Conservation (phyloP, 148 eudicot species). For the Agrostemma githago region DNA sequence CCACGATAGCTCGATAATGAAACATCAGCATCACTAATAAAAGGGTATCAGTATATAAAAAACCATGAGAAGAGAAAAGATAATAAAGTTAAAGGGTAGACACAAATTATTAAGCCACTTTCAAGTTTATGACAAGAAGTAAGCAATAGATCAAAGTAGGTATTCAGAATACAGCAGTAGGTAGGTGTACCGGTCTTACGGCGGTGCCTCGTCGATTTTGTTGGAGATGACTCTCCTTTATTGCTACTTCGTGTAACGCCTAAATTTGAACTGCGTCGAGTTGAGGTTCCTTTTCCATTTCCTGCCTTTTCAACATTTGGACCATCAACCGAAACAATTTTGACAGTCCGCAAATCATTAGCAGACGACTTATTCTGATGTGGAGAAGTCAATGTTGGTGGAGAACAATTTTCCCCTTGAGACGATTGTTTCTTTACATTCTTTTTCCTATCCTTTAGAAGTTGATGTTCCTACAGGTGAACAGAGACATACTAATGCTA, state of each 20-base stretch:
- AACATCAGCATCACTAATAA: not conserved
- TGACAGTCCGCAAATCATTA: slow-evolving; percentile 50
- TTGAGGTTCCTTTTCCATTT: slow-evolving; percentile 52
- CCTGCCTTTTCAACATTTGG: slow-evolving; percentile 57
- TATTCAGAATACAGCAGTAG: not conserved
- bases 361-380: slow-evolving; percentile 49
- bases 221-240: slow-evolving; percentile 53
- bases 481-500: slow-evolving; percentile 20
- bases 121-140: not conserved
- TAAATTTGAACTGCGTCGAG: slow-evolving; percentile 45
- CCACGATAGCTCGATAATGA: too few species aligned
- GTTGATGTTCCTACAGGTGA: slow-evolving; percentile 77
- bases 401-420: slow-evolving; percentile 55
- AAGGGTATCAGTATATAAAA: not conserved
- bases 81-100: not conserved
- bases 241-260: slow-evolving; percentile 47
- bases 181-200: slow-evolving; percentile 57
- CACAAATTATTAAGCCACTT: not conserved
- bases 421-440: slow-evolving; percentile 50
- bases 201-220: slow-evolving; percentile 56
- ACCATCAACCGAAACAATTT: slow-evolving; percentile 52
- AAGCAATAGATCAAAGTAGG: not conserved
- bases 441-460: slow-evolving; percentile 79
- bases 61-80: not conserved
- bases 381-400: slow-evolving; percentile 34